These are phyloP conservation scores for Fereydounia khargensis DNA, from an alignment of 1,284 basidiomycete genomes.

Conservation along the genomic window DNA sequence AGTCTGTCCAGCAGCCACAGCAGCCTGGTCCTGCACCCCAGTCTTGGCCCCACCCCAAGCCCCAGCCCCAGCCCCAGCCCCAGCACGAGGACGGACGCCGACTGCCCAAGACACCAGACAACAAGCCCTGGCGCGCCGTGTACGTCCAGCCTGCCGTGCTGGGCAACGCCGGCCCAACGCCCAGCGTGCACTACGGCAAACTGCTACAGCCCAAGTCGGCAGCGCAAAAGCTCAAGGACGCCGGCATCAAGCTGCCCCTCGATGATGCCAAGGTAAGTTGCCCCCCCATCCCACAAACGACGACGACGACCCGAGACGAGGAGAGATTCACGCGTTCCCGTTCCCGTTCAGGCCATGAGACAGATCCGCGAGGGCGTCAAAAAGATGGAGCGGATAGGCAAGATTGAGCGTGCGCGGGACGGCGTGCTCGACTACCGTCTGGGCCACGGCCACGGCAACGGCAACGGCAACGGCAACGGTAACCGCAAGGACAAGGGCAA, in stretches of 20 bases:
- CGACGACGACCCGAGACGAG: too few relatives aligned
- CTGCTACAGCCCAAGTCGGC: conserved; percentile 15
- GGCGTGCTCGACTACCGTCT: conserved; percentile 72
- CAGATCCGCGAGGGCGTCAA: conserved; percentile 64
- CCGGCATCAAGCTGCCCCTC: conserved; percentile 38
- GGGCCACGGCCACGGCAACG: conserved; percentile 32
- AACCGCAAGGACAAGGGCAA: neutral
- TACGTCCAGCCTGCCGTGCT: conserved; percentile 39
- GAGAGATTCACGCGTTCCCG: too few relatives aligned
- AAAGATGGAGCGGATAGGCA: conserved; percentile 65
- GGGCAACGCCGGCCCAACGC: conserved; percentile 6
- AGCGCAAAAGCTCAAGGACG: conserved; percentile 17
- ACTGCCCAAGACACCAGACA: conserved; percentile 38
- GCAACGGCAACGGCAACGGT: conserved; percentile 1
- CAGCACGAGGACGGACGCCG: conserved; percentile 25
- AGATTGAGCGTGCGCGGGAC: conserved; percentile 60
- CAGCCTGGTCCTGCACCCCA: neutral
- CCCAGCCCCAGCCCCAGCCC: neutral
- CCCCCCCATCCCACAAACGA: too few relatives aligned
- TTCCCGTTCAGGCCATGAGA: too few relatives aligned
- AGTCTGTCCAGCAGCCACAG: conserved; percentile 17
- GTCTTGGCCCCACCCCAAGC: neutral
- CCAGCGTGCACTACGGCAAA: conserved; percentile 38
- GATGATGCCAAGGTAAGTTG: conserved; percentile 64
- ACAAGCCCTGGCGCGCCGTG: conserved; percentile 45